Percentiles rank a stretch among this genome's conserved stretches.
These are phyloP conservation scores for Erigeron philadelphicus DNA, from an alignment of 140 eudicot species.

Conservation along the genomic window DNA sequence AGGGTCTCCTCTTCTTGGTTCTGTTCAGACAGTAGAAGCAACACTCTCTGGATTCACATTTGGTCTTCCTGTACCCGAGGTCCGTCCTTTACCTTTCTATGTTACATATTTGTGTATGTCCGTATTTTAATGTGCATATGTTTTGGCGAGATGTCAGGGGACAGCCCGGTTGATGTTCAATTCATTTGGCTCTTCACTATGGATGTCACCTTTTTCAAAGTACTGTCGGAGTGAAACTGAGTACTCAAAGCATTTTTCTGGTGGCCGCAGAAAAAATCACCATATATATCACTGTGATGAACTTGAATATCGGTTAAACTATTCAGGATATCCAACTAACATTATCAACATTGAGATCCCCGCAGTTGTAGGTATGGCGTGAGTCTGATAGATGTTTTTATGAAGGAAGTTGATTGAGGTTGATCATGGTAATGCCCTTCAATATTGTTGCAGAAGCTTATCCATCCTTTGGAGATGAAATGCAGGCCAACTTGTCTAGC, in stretches of 20 bases:
- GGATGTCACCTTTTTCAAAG: conserved; percentile 95
- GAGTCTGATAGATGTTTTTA: not conserved
- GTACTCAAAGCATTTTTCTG: conserved; percentile 64
- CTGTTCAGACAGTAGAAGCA: conserved; percentile 73
- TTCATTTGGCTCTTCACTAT: conserved; percentile 84
- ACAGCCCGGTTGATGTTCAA: conserved; percentile 96
- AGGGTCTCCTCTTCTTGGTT: conserved; percentile 93
- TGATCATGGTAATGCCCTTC: conserved; percentile 22
- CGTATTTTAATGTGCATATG: conserved; percentile 23
- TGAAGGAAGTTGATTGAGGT: conserved; percentile 15
- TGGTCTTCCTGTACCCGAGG: conserved; percentile 99
- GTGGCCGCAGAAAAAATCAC: conserved; percentile 46
- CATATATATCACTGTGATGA: conserved; percentile 60
- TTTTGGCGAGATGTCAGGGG: conserved; percentile 67
- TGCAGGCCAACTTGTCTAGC: conserved; percentile 51
- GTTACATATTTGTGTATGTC: not conserved
- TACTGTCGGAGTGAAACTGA: conserved; percentile 63
- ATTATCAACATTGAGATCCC: conserved; percentile 84
- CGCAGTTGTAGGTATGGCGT: conserved; percentile 44
- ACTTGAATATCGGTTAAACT: conserved; percentile 53
- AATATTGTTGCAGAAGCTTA: conserved; percentile 53
- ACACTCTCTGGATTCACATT: conserved; percentile 76
- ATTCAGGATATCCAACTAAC: conserved; percentile 93
- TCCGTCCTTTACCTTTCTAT: conserved; percentile 19
- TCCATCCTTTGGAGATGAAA: conserved; percentile 49